Evolutionary conservation across 2,329 filamentous ascomycete genomes (phyloP).

Genomic region (Nemania diffusa): DNA sequence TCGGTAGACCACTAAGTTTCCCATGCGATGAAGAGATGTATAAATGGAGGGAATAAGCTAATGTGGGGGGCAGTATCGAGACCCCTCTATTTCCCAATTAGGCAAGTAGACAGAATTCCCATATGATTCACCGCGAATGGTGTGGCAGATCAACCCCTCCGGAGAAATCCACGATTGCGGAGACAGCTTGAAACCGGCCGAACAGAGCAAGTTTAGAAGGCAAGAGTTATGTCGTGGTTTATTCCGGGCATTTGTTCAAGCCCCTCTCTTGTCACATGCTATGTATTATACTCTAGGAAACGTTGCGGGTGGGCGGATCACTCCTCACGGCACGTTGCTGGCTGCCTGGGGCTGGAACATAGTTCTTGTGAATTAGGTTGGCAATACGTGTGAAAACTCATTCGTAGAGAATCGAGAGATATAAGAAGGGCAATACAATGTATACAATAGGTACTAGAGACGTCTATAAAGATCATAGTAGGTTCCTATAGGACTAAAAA

Average conservation of each 20-base stretch:
- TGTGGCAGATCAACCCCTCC: constrained; percentile 23
- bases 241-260: background rate
- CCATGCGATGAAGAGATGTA: constrained; percentile 11
- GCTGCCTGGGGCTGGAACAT: constrained; percentile 17
- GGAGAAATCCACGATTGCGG: constrained; percentile 26
- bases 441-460: background rate
- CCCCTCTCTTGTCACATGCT: constrained; percentile 20
- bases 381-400: constrained; percentile 19
- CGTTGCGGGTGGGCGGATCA: constrained; percentile 41
- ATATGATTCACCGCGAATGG: constrained; percentile 32
- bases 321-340: constrained; percentile 29
- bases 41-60: background rate
- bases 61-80: background rate
- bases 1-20: constrained; percentile 32
- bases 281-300: constrained; percentile 34
- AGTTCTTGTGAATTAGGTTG: constrained; percentile 20
- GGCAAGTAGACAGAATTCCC: constrained; percentile 32
- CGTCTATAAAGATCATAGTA: constrained; percentile 20
- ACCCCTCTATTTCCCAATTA: constrained; percentile 26
- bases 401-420: constrained; percentile 6
- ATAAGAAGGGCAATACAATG: constrained; percentile 6
- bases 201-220: constrained; percentile 1
- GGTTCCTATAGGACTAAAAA: constrained; percentile 9
- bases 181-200: constrained; percentile 19
- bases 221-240: constrained; percentile 24